phyloP scores from a whole-genome alignment of 2,329 filamentous ascomycete genomes.

The Colletotrichum somersetense region DNA sequence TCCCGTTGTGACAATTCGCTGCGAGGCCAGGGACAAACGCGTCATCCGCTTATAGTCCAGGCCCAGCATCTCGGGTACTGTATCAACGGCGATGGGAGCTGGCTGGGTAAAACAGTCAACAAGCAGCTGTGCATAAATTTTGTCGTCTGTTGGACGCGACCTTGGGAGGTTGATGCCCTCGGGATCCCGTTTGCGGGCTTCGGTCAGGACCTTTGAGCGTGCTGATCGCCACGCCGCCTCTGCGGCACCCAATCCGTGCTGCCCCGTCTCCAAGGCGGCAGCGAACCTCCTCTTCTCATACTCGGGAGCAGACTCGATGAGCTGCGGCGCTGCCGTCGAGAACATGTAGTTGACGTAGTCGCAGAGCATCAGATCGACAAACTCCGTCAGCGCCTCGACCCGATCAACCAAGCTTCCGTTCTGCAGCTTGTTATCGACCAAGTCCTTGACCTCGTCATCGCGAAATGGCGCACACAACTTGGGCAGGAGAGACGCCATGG shows the following conservation, averaged over 20 bases:
- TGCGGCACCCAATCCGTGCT: constrained; percentile 69
- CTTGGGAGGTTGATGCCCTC: constrained; percentile 73
- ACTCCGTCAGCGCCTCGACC: constrained; percentile 79
- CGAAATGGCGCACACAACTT: constrained; percentile 85
- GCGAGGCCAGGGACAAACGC: constrained; percentile 53
- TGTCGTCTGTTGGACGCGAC: constrained; percentile 74
- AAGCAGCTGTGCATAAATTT: constrained; percentile 81
- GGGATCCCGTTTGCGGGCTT: constrained; percentile 76
- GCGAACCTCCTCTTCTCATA: constrained; percentile 83
- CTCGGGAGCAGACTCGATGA: constrained; percentile 77
- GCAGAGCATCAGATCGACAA: constrained; percentile 82
- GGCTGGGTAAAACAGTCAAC: constrained; percentile 81
- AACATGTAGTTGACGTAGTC: constrained; percentile 88
- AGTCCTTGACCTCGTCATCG: constrained; percentile 79
- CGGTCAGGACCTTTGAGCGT: constrained; percentile 72
- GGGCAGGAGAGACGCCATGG: constrained; percentile 80
- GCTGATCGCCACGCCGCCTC: constrained; percentile 76
- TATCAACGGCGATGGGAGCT: constrained; percentile 63
- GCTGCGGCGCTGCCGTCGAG: constrained; percentile 76
- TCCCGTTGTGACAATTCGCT: constrained; percentile 77
- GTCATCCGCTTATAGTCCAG: constrained; percentile 75
- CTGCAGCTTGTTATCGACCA: constrained; percentile 72
- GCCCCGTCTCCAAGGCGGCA: constrained; percentile 70
- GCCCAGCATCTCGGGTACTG: constrained; percentile 79
- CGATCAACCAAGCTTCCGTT: constrained; percentile 79